Conservation (phyloP, 495 filamentous ascomycete genomes). For the Clavariopsis aquatica region DNA sequence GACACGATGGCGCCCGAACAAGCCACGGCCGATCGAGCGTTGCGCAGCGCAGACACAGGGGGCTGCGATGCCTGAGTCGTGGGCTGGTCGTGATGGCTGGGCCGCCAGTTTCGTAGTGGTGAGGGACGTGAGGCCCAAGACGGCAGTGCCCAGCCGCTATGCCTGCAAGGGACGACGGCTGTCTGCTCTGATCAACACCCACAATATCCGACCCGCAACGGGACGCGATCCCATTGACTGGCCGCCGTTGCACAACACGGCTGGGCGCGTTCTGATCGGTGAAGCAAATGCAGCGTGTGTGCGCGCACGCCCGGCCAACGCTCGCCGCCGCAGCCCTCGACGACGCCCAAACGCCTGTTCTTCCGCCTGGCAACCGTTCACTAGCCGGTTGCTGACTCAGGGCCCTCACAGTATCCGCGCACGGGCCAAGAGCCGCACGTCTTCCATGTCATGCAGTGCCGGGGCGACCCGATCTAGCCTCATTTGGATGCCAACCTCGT, state of each 20-base stretch:
- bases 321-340: background rate
- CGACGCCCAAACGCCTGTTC: constrained; percentile 1
- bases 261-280: background rate
- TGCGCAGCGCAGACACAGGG: background rate
- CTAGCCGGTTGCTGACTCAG: background rate
- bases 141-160: too few species aligned
- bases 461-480: background rate
- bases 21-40: background rate
- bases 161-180: too few species aligned
- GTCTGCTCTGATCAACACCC: too few species aligned
- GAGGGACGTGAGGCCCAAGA: too few species aligned
- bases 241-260: constrained; percentile 10
- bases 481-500: background rate
- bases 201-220: too few species aligned
- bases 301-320: background rate
- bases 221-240: constrained; percentile 13
- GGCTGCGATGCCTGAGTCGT: background rate
- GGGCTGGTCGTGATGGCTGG: too few species aligned
- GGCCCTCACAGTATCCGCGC: background rate
- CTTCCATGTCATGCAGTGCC: background rate
- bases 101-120: too few species aligned
- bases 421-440: background rate
- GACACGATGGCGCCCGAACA: background rate
- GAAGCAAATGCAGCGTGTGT: constrained; percentile 1
- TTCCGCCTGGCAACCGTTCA: background rate